Evolutionary conservation across 2,329 filamentous ascomycete species (phyloP), one percentile per base, ranked within the genome.

Genomic region (Graphilbum ipis-grandicollis): DNA sequence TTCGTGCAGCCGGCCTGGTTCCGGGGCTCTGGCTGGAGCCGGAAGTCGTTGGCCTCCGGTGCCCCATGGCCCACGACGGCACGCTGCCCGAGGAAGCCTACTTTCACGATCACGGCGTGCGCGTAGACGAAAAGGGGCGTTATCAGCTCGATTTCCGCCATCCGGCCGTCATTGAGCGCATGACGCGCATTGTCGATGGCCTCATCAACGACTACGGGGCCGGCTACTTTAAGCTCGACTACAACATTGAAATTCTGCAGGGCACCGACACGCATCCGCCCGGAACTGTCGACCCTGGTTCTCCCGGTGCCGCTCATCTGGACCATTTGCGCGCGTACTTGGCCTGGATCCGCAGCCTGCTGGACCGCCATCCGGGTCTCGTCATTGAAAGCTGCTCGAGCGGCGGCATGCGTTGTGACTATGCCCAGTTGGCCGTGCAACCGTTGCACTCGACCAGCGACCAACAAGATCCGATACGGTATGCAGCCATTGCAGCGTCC

Each of bases 301-400:
- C 44, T 34, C 30, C 48, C 0, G 52, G 54, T 1, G 43, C 43
- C 0, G 52, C 39, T 1, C 48, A 49, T 2, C 43, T 56, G 2
- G 46, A 44, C 2, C 53, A 57, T 38, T 44, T 55, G 1, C 47
- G 52, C 8, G 51, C 51, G 2, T 57, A 56, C 22, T 45, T 56
- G 2, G 19, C 28, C 12, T 57, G 54, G 55, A 44, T 56, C 2
- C 37, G 36, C 2, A 36, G 42, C 3, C 26, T 56, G 1, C 42
- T 50, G 7, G 49, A 54, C 12, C 42, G 42, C 3, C 47, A 50
- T 22, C 44, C 48, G 0, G 43, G 35, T 4, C 44, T 57, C 0
- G 48, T 56, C 2, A 54, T 57, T n/a, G 55, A 57, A 37, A 56
- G 42, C 19, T 57, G 54, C 36, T 53, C 51, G 8, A 54, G 51